Evolutionary conservation across 768 basidiomycete species (phyloP).

Genomic region (Amylocystis lapponica): DNA sequence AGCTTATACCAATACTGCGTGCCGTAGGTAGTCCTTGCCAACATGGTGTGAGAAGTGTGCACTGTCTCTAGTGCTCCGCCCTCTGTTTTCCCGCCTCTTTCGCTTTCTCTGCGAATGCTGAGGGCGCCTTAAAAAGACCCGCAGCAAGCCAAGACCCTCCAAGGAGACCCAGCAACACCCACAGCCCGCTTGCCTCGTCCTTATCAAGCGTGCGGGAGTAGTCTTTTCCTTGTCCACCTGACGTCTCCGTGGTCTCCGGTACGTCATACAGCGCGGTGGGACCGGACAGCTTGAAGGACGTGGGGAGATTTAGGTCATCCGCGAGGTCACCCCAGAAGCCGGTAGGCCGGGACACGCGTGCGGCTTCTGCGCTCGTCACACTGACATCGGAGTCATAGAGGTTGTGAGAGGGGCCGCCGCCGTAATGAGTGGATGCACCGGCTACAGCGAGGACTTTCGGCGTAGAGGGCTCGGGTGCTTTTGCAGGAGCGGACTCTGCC

Average conservation of each 20-base stretch:
- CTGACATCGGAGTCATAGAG: conserved; percentile 12
- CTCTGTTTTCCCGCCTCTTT: conserved; percentile 7
- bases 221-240: conserved; percentile 11
- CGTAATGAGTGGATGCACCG: conserved; percentile 39
- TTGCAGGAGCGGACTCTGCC: conserved; percentile 19
- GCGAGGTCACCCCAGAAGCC: conserved; percentile 31
- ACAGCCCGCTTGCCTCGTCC: conserved; percentile 45
- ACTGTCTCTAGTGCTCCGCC: no score
- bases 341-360: conserved; percentile 14
- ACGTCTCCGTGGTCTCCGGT: conserved; percentile 17
- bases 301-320: conserved; percentile 33
- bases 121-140: conserved; percentile 20
- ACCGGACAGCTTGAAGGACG: conserved; percentile 18
- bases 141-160: conserved; percentile 44
- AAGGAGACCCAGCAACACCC: conserved; percentile 41
- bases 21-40: no score
- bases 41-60: no score
- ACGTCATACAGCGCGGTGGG: conserved; percentile 14
- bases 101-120: conserved; percentile 13
- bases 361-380: conserved; percentile 1
- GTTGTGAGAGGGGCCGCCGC: conserved; percentile 42
- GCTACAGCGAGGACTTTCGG: conserved; percentile 50
- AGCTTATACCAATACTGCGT: no score
- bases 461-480: conserved; percentile 19
- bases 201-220: conserved; percentile 31